Evolutionary conservation across 441 rosid genomes (phyloP).

Genomic region (Populus hybrid): DNA sequence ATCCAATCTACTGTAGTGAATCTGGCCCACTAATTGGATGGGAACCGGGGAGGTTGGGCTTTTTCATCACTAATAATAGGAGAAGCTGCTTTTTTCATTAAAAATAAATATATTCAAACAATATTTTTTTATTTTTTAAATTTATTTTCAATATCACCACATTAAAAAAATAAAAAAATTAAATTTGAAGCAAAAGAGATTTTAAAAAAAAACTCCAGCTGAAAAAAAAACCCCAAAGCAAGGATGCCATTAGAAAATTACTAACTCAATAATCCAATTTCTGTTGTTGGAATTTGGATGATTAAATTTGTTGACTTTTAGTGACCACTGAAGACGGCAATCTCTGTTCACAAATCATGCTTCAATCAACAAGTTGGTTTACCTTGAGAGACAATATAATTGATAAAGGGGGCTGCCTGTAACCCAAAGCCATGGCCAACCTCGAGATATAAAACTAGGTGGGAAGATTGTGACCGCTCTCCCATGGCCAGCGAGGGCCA

Average conservation of each 20-base stretch:
- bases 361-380: constrained; percentile 22
- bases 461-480: constrained; percentile 20
- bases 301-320: constrained; percentile 3
- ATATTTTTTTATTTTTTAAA: too few relatives aligned
- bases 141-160: too few relatives aligned
- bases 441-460: not conserved
- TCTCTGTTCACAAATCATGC: constrained; percentile 21
- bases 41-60: not conserved
- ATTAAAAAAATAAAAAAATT: too few relatives aligned
- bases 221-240: too few relatives aligned
- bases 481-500: not conserved
- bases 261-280: too few relatives aligned
- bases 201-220: too few relatives aligned
- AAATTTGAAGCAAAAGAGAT: too few relatives aligned
- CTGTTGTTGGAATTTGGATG: too few relatives aligned
- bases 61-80: not conserved
- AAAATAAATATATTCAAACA: too few relatives aligned
- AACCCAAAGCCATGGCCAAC: constrained; percentile 22
- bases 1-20: not conserved
- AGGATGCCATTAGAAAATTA: too few relatives aligned
- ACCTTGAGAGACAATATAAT: constrained; percentile 26
- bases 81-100: not conserved
- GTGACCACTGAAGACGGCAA: not conserved
- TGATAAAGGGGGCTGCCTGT: constrained; percentile 24
- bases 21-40: not conserved